These are phyloP conservation scores for Penicillium parvum DNA, from an alignment of 495 filamentous ascomycete species.

Conservation along the genomic window DNA sequence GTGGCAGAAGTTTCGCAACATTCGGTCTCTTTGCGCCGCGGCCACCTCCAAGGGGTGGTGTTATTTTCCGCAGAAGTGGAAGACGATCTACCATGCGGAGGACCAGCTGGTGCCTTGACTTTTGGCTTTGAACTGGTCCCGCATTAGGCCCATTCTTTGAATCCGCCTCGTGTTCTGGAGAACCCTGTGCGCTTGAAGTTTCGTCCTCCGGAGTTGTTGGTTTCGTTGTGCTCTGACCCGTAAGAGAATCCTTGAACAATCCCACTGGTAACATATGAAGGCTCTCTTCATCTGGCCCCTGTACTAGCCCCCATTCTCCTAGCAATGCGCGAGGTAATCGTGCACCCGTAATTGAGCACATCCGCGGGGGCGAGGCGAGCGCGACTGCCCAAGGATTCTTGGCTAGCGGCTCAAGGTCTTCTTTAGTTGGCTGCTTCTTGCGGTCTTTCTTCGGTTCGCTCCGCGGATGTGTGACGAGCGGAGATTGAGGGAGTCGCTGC, in stretches of 20 bases:
- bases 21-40: constrained; percentile 14
- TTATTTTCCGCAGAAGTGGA: constrained; percentile 19
- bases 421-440: constrained; percentile 37
- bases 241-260: constrained; percentile 33
- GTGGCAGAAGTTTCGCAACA: constrained; percentile 26
- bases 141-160: neutral
- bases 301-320: constrained; percentile 54
- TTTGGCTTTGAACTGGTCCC: neutral
- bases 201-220: neutral
- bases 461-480: constrained; percentile 23
- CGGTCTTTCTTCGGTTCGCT: constrained; percentile 14
- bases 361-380: constrained; percentile 61
- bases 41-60: constrained; percentile 2
- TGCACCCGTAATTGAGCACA: constrained; percentile 52
- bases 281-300: constrained; percentile 50
- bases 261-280: constrained; percentile 58
- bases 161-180: neutral
- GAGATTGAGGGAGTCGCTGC: constrained; percentile 39
- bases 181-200: neutral
- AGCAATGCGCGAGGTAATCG: constrained; percentile 61
- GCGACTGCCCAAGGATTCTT: constrained; percentile 48
- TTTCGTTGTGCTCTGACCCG: no score
- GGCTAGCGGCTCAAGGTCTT: constrained; percentile 30
- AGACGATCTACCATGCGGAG: constrained; percentile 30
- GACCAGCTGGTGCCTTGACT: constrained; percentile 13